Base-by-base conservation (phyloP, 306 rosid genomes). In the Pterocarpus santalinus region DNA sequence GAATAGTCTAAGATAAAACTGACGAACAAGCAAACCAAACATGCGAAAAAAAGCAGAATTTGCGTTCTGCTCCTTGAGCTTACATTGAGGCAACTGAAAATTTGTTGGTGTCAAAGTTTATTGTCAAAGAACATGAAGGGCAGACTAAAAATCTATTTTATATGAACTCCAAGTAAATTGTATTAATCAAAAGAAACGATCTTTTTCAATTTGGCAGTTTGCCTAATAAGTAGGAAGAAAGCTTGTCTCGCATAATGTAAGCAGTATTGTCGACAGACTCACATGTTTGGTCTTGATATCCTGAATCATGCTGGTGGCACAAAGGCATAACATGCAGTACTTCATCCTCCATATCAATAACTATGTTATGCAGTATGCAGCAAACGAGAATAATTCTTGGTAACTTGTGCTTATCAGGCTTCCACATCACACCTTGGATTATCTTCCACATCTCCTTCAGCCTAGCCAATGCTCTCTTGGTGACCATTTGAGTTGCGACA, bases 381-480 rank as follows among this genome's bases (percentile, higher is more conserved):
- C 97, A 94, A 68, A 90, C 97, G 57, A 90, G 92, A 53, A 94
- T 81, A 58, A 92, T 90, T 86, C 97, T 88, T 12, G 98, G 98
- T 68, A 94, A 77, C 72, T 86, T 88, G 66, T 90, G 83, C 84
- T 90, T 92, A 67, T 94, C 94, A 62, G 98, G 97, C 84, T 86
- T 91, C 97, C 97, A 92, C 98, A 92, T 89, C 30, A 92, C 89
- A 43, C 98, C 97, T 68, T 88, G 85, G 56, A 94, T 94, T 77
- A 94, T 91, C 82, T 52, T 91, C 97, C 97, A 94, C 88, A 74
- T 89, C 76, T 91, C 92, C 81, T 94, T 94, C 85, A 94, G 55
- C 88, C 90, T 86, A 15, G 90, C 87, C 85, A 94, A 69, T 49
- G 98, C 98, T 76, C 87, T 87, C 80, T 87, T 90, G 1, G 92